Conservation (phyloP, 345 rosid genomes). For the Capsella bursapastoris region DNA sequence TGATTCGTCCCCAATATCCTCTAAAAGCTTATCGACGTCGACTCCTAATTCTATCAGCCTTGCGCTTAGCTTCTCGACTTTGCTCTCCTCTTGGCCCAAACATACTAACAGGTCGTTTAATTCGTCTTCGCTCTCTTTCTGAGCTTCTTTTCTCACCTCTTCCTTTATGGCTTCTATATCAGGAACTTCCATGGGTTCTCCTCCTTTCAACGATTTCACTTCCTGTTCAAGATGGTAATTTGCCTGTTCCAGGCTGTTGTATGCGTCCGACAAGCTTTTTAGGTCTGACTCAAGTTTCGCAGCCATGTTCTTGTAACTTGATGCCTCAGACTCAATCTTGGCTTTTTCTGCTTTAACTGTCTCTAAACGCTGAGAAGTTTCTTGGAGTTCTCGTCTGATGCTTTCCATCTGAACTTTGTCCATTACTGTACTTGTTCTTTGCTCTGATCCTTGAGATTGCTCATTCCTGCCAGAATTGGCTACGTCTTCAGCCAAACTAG, state of each 20-base stretch:
- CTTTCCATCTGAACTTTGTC: slow-evolving; percentile 78
- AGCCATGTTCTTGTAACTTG: slow-evolving; percentile 67
- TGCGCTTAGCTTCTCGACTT: slow-evolving; percentile 80
- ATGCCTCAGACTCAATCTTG: slow-evolving; percentile 70
- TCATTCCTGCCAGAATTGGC: slow-evolving; percentile 68
- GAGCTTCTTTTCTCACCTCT: slow-evolving; percentile 94
- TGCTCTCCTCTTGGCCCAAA: slow-evolving; percentile 97
- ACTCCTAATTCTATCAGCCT: slow-evolving; percentile 83
- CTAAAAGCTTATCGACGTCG: slow-evolving; percentile 80
- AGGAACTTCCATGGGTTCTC: slow-evolving; percentile 50
- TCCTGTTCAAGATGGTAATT: slow-evolving; percentile 82
- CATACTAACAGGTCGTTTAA: slow-evolving; percentile 94
- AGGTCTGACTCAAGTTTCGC: slow-evolving; percentile 86
- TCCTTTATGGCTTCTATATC: slow-evolving; percentile 73
- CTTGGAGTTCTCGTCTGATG: slow-evolving; percentile 81
- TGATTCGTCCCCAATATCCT: slow-evolving; percentile 83
- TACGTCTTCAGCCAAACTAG: slow-evolving; percentile 84
- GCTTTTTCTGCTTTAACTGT: slow-evolving; percentile 70
- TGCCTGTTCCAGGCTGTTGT: slow-evolving; percentile 83
- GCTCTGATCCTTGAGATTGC: slow-evolving; percentile 59
- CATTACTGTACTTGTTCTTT: slow-evolving; percentile 52
- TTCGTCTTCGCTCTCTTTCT: slow-evolving; percentile 93
- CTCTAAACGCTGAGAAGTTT: slow-evolving; percentile 76
- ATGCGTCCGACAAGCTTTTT: slow-evolving; percentile 84
- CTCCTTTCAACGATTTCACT: slow-evolving; percentile 70